phyloP scores from a whole-genome alignment of 1,139 yeast species.

The Sugiyamaella novakii region DNA sequence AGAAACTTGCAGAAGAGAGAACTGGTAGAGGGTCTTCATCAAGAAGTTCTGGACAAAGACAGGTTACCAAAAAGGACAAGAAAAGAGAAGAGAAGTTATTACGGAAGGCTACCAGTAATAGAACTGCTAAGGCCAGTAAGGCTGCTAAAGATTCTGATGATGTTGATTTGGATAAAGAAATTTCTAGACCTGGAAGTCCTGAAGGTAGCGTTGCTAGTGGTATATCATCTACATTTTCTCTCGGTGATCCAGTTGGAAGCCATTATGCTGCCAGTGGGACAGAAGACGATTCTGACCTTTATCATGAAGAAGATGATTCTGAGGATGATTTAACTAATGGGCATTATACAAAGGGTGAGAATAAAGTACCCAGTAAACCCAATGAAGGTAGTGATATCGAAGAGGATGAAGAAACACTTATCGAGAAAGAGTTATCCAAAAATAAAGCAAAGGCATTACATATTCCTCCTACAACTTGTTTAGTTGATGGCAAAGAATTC shows the following conservation, averaged over 20 bases:
- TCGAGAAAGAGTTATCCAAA: slow-evolving; percentile 40
- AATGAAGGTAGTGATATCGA: slow-evolving; percentile 40
- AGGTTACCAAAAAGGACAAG: slow-evolving; percentile 44
- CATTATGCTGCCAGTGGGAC: slow-evolving; percentile 38
- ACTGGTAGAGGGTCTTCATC: slow-evolving; percentile 45
- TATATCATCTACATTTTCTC: slow-evolving; percentile 63
- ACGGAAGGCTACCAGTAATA: slow-evolving; percentile 29
- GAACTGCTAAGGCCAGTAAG: slow-evolving; percentile 19
- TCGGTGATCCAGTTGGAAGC: slow-evolving; percentile 56
- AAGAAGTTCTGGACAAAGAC: slow-evolving; percentile 38
- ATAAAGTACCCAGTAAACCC: slow-evolving; percentile 29
- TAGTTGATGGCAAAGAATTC: slow-evolving; percentile 66
- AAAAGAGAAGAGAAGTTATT: slow-evolving; percentile 40
- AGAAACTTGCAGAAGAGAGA: slow-evolving; percentile 46
- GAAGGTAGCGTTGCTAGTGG: slow-evolving; percentile 43
- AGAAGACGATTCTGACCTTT: slow-evolving; percentile 39
- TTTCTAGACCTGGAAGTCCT: slow-evolving; percentile 29
- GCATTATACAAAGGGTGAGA: slow-evolving; percentile 24
- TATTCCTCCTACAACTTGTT: slow-evolving; percentile 72
- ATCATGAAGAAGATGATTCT: slow-evolving; percentile 36
- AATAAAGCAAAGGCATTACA: slow-evolving; percentile 52
- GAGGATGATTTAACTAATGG: slow-evolving; percentile 25
- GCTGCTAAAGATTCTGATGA: slow-evolving; percentile 16
- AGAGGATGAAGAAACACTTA: slow-evolving; percentile 41
- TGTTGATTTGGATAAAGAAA: slow-evolving; percentile 5